Evolutionary conservation across 495 filamentous ascomycete genomes (phyloP), one percentile per base, ranked within the genome.

Genomic region (Daldinia grandis): DNA sequence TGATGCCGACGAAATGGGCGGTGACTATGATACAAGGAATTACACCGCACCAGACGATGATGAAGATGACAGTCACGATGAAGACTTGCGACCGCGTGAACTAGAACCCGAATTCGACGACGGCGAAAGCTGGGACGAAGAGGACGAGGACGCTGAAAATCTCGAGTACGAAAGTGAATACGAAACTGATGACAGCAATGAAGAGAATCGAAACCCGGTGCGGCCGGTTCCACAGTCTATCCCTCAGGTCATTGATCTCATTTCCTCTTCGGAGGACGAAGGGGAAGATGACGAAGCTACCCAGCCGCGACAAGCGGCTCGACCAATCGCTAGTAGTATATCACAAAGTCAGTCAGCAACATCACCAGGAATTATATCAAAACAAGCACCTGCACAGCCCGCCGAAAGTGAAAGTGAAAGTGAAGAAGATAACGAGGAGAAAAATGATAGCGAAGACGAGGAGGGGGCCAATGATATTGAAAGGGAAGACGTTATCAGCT

Each of bases 181-280:
- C 55, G 72, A 74, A 38, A 62, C 61, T 62, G 65, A 61, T 33
- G 67, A 71, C 9, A 57, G 67, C 5, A 58, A 62, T 0, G 40
- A 49, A 38, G 56, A 64, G 37, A 38, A 62, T n/a, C 68, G 59
- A 28, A 61, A 44, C 19, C 37, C 58, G 35, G 15, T 33, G 40
- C 65, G 27, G 28, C 42, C 58, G 28, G 49, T 54, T 31, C 50
- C 61, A 35, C 66, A 71, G n/a, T 42, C 68, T n/a, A 64, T 60
- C 12, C 79, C 79, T 54, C 71, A 76, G 2, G 73, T 81, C 17
- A 80, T 81, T 55, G 76, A 78, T 61, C 69, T 81, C 8, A 72
- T 81, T 5, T 81, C 79, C 47, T 78, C 78, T 25, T 80, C 78
- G 0, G 79, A 81, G 40, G 79, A 80, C 37, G 79, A 80, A 58